These are phyloP conservation scores for Geotrichum australiense DNA, from an alignment of 1,139 yeast genomes.

Conservation along the genomic window DNA sequence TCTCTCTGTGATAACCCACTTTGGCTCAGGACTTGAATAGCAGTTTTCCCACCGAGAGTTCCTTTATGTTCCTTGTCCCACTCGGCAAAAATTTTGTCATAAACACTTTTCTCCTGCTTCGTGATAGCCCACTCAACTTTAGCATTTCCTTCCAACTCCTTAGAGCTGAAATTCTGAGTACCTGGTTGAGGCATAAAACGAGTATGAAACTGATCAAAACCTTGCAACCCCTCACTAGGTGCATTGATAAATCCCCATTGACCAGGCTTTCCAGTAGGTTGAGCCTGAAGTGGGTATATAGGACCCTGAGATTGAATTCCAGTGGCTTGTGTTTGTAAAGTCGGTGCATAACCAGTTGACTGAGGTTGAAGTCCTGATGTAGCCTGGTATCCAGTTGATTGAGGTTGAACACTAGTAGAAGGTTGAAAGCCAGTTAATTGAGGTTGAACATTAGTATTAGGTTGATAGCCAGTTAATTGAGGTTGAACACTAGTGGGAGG, in stretches of 20 bases:
- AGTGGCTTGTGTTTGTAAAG: constrained; percentile 36
- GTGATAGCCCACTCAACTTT: constrained; percentile 67
- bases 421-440: constrained; percentile 27
- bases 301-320: constrained; percentile 34
- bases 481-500: constrained; percentile 27
- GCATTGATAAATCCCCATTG: constrained; percentile 76
- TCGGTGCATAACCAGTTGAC: constrained; percentile 32
- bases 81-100: constrained; percentile 80
- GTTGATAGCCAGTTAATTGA: constrained; percentile 36
- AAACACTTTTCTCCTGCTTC: constrained; percentile 76
- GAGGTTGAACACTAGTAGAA: constrained; percentile 20
- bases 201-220: constrained; percentile 64
- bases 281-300: constrained; percentile 37
- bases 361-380: constrained; percentile 26
- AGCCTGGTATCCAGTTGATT: constrained; percentile 39
- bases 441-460: constrained; percentile 17
- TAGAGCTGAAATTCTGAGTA: constrained; percentile 34
- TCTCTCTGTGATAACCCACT: constrained; percentile 83
- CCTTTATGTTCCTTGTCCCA: constrained; percentile 76
- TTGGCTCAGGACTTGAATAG: constrained; percentile 81
- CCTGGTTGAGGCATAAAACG: constrained; percentile 66
- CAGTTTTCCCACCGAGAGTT: constrained; percentile 70
- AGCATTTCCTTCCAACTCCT: constrained; percentile 32
- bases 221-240: constrained; percentile 71
- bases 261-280: constrained; percentile 66